phyloP scores from a whole-genome alignment of 2,329 filamentous ascomycete species.

The Didymosphaeria variabile region DNA sequence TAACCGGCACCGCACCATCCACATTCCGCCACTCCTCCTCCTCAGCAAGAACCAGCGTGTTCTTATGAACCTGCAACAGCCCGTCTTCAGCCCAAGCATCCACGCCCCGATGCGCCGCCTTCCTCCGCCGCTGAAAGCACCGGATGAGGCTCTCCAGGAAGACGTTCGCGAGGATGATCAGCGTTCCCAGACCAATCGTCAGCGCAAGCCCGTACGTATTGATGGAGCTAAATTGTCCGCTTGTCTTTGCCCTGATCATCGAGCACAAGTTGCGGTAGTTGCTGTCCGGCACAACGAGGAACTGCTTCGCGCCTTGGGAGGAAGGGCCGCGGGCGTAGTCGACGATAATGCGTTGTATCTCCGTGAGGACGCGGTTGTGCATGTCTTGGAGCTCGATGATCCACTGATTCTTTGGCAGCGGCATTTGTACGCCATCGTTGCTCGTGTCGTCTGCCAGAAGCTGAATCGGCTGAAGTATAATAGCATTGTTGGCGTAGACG shows the following conservation, averaged over 20 bases:
- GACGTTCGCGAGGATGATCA: conserved; percentile 15
- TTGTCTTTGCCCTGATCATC: conserved; percentile 16
- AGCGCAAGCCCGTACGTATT: conserved; percentile 15
- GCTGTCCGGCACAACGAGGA: conserved; percentile 13
- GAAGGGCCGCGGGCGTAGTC: conserved; percentile 16
- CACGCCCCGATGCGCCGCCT: conserved; percentile 7
- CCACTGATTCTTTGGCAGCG: conserved; percentile 41
- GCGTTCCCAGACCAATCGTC: conserved; percentile 11
- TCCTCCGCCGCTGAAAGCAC: conserved; percentile 9
- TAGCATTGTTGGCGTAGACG: conserved; percentile 9
- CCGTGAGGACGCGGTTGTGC: conserved; percentile 35
- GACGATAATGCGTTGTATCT: conserved; percentile 29
- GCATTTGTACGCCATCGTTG: conserved; percentile 16
- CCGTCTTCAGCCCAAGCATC: conserved; percentile 16
- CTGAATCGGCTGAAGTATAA: conserved; percentile 1
- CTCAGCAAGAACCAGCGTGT: background rate
- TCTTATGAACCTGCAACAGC: conserved; percentile 13
- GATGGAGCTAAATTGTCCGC: conserved; percentile 12
- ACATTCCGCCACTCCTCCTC: background rate
- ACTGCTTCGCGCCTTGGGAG: conserved; percentile 5
- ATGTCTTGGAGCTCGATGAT: conserved; percentile 38
- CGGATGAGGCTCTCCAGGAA: conserved; percentile 9
- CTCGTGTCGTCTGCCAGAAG: conserved; percentile 11
- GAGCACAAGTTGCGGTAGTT: conserved; percentile 8
- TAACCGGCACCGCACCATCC: background rate